These are phyloP conservation scores for Ormosia emarginata DNA, from an alignment of 306 rosid species.

Conservation along the genomic window DNA sequence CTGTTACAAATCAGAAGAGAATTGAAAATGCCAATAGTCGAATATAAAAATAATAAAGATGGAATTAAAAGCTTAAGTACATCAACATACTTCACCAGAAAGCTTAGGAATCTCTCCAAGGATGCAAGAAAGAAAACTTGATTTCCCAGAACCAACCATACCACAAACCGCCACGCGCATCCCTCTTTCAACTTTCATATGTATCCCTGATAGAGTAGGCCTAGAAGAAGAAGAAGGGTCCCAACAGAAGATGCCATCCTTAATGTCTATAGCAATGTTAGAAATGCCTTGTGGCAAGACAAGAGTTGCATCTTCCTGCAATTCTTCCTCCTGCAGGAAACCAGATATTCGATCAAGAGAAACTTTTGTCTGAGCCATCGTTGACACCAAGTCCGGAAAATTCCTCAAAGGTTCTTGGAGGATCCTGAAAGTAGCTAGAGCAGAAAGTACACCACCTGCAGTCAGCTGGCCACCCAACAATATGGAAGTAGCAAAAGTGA, in stretches of 20 bases:
- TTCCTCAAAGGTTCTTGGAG: conserved; percentile 99
- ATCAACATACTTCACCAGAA: conserved; percentile 86
- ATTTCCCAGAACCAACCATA: conserved; percentile 93
- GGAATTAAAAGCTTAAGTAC: conserved; percentile 23
- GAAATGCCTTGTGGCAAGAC: conserved; percentile 69
- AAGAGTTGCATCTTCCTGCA: conserved; percentile 87
- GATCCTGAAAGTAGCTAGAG: conserved; percentile 97
- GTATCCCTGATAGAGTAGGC: conserved; percentile 78
- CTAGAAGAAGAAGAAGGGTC: conserved; percentile 72
- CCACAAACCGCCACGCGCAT: conserved; percentile 99
- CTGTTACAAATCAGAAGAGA: background rate
- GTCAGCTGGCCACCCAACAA: conserved; percentile 81
- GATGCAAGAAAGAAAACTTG: conserved; percentile 94
- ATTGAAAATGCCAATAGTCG: background rate
- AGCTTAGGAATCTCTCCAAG: conserved; percentile 93
- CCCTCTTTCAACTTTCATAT: conserved; percentile 73
- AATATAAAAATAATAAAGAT: conserved; percentile 16
- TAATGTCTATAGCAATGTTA: conserved; percentile 73
- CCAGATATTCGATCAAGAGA: conserved; percentile 92
- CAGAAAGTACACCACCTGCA: conserved; percentile 96
- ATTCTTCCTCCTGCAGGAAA: conserved; percentile 90
- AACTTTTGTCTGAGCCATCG: conserved; percentile 99
- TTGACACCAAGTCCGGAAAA: conserved; percentile 96
- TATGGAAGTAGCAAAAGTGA: conserved; percentile 85
- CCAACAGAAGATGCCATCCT: conserved; percentile 77